Evolutionary conservation across 2,329 filamentous ascomycete genomes (phyloP), one percentile per base, ranked within the genome.

Genomic region (Colletotrichum cuscutae): DNA sequence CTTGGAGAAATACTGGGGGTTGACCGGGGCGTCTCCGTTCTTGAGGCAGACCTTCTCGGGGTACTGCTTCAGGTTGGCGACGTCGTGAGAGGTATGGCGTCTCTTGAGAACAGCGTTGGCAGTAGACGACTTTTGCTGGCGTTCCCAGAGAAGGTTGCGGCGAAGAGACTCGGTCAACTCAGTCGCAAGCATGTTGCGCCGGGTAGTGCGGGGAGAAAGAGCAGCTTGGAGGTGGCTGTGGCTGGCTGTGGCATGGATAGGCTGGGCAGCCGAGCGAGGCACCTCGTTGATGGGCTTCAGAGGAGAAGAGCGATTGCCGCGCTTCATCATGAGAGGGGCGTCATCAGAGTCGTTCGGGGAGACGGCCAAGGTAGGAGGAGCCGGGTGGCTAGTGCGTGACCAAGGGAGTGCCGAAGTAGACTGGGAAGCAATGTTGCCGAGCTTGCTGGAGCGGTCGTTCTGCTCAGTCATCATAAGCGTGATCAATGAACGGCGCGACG

Each of bases 101-200:
- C 96, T 91, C 87, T 98, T 97, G 71, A 98, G 88, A 67, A 96
- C 94, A 1, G 95, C 95, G 75, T 96, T 95, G 78, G 92, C 94
- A 8, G 95, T 96, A 42, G 94, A 93, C 72, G 94, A 95, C 88
- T 97, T 97, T 80, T 98, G 96, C 80, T 97, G 95, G 65, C 97
- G 93, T 82, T 99, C 97, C 94, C 95, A 97, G 19, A 98, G 89
- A 19, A 99, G 91, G 78, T 98, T 94, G 77, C 95, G 94, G 26
- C 97, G 91, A 4, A 99, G 91, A 26, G 95, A 97, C 81, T 98
- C 95, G 2, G 96, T 98, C 67, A 99, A 87, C 84, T 99, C 97
- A 0, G 94, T 97, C 9, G 94, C 93, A 69, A 99, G 89, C 97
- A 99, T 99, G 83, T 98, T 97, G 73, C 95, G 91, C 64, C 97